Percentiles rank a stretch among this genome's conserved stretches.
Evolutionary conservation across 768 basidiomycete genomes (phyloP).

Genomic region (Amanita rimosa): DNA sequence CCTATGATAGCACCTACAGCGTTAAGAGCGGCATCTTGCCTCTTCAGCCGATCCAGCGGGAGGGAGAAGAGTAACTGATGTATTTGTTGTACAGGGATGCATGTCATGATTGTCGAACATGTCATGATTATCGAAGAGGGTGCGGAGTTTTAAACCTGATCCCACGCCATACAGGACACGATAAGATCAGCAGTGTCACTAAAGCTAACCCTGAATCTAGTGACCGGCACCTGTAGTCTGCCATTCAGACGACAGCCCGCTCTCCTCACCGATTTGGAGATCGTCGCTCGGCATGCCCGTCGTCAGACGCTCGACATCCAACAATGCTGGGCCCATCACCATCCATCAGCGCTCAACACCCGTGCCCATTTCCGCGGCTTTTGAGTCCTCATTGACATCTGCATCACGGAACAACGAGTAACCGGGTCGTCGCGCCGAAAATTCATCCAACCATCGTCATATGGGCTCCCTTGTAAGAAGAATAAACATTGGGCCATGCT

Average conservation of each 20-base stretch:
- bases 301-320: too few species aligned
- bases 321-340: too few species aligned
- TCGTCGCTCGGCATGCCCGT: neutral
- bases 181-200: neutral
- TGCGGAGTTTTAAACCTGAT: neutral
- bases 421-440: neutral
- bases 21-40: neutral
- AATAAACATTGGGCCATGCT: neutral
- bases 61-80: slow-evolving; percentile 3
- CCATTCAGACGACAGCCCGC: too few species aligned
- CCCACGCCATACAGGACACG: neutral
- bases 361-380: neutral
- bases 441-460: neutral
- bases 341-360: neutral
- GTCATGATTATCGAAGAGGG: neutral
- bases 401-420: slow-evolving; percentile 1
- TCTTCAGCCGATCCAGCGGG: neutral
- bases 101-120: neutral
- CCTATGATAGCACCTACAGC: neutral
- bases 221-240: neutral
- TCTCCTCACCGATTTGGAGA: neutral
- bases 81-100: too few species aligned
- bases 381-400: neutral
- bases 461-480: neutral
- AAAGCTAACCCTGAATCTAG: neutral